Conservation (phyloP, 192 early-diverging fungal genomes). For the Geranomyces variabilis region DNA sequence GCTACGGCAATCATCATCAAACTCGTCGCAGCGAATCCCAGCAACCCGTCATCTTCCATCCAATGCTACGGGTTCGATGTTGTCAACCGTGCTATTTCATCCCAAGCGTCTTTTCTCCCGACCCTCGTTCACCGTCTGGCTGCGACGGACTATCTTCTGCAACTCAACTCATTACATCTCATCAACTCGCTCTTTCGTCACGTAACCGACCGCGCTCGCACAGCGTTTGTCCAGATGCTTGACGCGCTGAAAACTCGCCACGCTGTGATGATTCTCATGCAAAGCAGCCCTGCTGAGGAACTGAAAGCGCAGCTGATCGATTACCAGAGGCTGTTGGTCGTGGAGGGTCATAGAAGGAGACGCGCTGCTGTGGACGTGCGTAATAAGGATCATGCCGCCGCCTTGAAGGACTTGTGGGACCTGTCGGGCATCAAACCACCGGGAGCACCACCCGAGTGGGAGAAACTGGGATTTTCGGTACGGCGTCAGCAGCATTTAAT, state of each 20-base stretch:
- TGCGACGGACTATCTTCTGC: conserved; percentile 63
- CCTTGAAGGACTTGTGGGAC: conserved; percentile 62
- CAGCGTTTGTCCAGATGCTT: conserved; percentile 51
- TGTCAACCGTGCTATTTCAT: conserved; percentile 53
- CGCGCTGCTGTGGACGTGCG: conserved; percentile 51
- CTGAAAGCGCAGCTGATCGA: conserved; percentile 62
- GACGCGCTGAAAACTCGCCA: conserved; percentile 53
- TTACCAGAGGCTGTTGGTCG: conserved; percentile 65
- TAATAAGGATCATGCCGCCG: conserved; percentile 53
- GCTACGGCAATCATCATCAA: conserved; percentile 73
- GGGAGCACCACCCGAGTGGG: conserved; percentile 58
- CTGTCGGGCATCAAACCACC: conserved; percentile 43
- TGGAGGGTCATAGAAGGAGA: conserved; percentile 57
- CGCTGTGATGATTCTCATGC: conserved; percentile 53
- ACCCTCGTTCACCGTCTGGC: conserved; percentile 64
- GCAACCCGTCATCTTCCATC: conserved; percentile 31
- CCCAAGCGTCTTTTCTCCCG: conserved; percentile 47
- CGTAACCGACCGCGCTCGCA: conserved; percentile 57
- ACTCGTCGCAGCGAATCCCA: conserved; percentile 50
- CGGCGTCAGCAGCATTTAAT: conserved; percentile 7
- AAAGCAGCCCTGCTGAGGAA: conserved; percentile 62
- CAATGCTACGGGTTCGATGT: conserved; percentile 59
- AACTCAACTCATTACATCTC: conserved; percentile 64
- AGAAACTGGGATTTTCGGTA: conserved; percentile 69
- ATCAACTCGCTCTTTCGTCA: conserved; percentile 67